These are phyloP conservation scores for Huntiella omanensis DNA, from an alignment of 2,329 filamentous ascomycete genomes.

Conservation along the genomic window DNA sequence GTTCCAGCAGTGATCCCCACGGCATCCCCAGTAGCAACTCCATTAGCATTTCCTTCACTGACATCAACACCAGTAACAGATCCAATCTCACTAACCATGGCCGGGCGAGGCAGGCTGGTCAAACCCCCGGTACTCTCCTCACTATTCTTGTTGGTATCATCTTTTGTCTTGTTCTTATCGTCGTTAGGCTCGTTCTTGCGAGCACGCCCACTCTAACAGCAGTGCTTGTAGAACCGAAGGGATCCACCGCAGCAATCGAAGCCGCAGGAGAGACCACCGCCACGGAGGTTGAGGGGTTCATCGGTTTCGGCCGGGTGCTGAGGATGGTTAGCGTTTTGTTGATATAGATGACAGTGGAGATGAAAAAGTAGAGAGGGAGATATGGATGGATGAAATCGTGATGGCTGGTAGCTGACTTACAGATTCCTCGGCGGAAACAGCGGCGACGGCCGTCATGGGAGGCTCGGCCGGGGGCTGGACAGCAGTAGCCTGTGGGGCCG, in stretches of 20 bases:
- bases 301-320: slow-evolving; percentile 14
- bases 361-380: background rate
- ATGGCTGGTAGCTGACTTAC: slow-evolving; percentile 8
- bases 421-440: slow-evolving; percentile 7
- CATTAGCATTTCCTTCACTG: too few relatives aligned
- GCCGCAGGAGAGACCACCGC: slow-evolving; percentile 16
- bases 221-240: slow-evolving; percentile 17
- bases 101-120: too few relatives aligned
- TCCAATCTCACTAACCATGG: too few relatives aligned
- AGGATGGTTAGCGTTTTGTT: background rate
- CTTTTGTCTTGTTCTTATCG: too few relatives aligned
- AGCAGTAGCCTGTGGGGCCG: slow-evolving; percentile 6
- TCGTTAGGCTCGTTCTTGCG: too few relatives aligned
- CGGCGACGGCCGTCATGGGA: background rate
- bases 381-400: background rate
- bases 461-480: background rate
- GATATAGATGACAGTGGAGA: background rate
- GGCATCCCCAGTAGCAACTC: too few relatives aligned
- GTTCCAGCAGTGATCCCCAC: too few relatives aligned
- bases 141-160: too few relatives aligned
- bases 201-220: slow-evolving; percentile 13
- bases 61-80: too few relatives aligned
- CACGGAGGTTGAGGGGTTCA: slow-evolving; percentile 13
- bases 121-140: too few relatives aligned
- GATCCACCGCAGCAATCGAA: slow-evolving; percentile 17